Percentiles rank a stretch among this genome's conserved stretches.
Conservation (phyloP, 108 stramenopile species). For the Nannochloropsis gaditana region DNA sequence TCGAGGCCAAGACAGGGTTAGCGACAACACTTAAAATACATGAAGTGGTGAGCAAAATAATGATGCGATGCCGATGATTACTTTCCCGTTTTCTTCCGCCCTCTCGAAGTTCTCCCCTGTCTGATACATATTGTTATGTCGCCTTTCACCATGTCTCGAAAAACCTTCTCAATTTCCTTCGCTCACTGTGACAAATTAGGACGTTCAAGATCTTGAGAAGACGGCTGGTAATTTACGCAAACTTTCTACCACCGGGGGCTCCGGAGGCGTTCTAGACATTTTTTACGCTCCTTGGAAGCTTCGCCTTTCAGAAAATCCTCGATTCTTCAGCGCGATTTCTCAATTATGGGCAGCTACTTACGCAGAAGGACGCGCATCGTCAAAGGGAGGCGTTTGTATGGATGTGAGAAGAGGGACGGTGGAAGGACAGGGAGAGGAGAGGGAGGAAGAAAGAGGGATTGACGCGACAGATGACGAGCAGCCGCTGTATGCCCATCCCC, state of each 20-base stretch:
- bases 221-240: conserved; percentile 15
- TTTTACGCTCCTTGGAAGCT: conserved; percentile 80
- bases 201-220: conserved; percentile 20
- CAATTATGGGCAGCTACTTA: conserved; percentile 73
- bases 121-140: too few species aligned
- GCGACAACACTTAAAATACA: neutral
- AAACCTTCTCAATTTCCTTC: too few species aligned
- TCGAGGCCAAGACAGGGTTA: neutral
- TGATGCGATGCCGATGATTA: too few species aligned
- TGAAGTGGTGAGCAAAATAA: conserved; percentile 2
- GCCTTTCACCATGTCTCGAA: too few species aligned
- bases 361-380: neutral
- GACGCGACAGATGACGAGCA: neutral
- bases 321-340: conserved; percentile 61
- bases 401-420: neutral
- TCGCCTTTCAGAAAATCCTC: conserved; percentile 57
- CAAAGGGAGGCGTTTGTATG: neutral
- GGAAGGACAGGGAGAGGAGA: too few species aligned
- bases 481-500: conserved; percentile 23
- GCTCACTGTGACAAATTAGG: neutral
- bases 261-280: conserved; percentile 78
- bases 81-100: too few species aligned
- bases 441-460: too few species aligned
- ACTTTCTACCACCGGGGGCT: conserved; percentile 38
- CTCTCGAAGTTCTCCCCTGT: too few species aligned